Conservation (phyloP, 2,329 filamentous ascomycete genomes). For the Neopestalotiopsis rosae region DNA sequence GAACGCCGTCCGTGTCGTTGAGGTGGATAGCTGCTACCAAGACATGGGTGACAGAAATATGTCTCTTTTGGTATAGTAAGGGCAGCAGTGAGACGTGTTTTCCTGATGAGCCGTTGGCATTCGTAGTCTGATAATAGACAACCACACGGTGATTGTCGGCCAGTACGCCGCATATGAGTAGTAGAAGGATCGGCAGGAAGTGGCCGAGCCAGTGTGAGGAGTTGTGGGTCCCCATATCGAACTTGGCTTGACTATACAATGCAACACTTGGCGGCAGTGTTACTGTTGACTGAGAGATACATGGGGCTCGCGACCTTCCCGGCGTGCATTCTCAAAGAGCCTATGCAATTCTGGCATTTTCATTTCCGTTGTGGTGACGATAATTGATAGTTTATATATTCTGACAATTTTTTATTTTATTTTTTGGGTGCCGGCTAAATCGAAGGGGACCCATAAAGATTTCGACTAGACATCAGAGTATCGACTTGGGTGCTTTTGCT, state of each 20-base stretch:
- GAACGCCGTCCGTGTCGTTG: slow-evolving; percentile 69
- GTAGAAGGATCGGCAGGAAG: slow-evolving; percentile 30
- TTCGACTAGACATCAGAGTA: not conserved
- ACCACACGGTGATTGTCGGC: slow-evolving; percentile 47
- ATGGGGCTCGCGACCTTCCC: not conserved
- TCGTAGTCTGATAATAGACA: slow-evolving; percentile 60
- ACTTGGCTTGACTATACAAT: not conserved
- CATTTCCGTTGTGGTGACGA: too few species aligned
- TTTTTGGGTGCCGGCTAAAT: not conserved
- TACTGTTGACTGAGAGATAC: not conserved
- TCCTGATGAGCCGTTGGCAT: slow-evolving; percentile 45
- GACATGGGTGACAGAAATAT: slow-evolving; percentile 72
- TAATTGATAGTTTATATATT: too few species aligned
- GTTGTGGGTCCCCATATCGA: slow-evolving; percentile 18
- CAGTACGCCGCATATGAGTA: slow-evolving; percentile 22
- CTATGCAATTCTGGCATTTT: too few species aligned
- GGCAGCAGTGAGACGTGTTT: slow-evolving; percentile 58
- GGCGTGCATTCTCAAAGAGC: too few species aligned
- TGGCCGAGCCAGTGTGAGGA: slow-evolving; percentile 26
- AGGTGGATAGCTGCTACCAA: slow-evolving; percentile 88
- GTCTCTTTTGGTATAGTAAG: slow-evolving; percentile 49
- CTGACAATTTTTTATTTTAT: not conserved
- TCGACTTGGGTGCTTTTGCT: not conserved
- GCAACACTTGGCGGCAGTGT: not conserved
- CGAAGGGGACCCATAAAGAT: not conserved